phyloP scores from a whole-genome alignment of 106 monocot species.

The Acorus gramineus region DNA sequence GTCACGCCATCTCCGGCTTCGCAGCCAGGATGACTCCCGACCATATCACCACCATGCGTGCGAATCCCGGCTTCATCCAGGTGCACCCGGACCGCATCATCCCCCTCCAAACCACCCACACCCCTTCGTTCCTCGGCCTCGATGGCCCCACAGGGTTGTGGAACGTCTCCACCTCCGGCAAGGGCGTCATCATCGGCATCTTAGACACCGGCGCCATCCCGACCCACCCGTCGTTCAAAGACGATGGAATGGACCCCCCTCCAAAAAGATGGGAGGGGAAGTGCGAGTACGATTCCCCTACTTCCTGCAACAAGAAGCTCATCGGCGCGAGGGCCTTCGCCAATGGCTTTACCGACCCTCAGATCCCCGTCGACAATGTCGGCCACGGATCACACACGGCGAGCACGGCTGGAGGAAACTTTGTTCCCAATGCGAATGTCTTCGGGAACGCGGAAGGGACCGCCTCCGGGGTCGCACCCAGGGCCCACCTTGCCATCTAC shows the following conservation, averaged over 20 bases:
- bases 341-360: background rate
- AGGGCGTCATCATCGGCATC: conserved; percentile 4
- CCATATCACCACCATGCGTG: background rate
- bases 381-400: conserved; percentile 24
- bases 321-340: background rate
- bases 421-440: conserved; percentile 6
- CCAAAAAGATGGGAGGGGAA: background rate
- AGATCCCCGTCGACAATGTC: background rate
- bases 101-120: conserved; percentile 2
- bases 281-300: background rate
- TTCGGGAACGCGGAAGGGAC: conserved; percentile 7
- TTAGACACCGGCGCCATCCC: conserved; percentile 2
- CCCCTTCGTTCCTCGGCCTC: conserved; percentile 4
- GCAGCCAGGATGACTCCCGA: conserved; percentile 2
- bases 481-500: conserved; percentile 20
- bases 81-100: background rate
- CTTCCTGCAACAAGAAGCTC: conserved; percentile 9
- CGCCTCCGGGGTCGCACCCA: conserved; percentile 15
- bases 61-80: background rate
- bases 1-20: background rate
- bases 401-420: conserved; percentile 15
- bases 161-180: background rate
- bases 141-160: background rate
- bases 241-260: background rate
- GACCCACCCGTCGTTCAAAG: background rate